Conservation (phyloP, 1,284 basidiomycete species). For the Caloboletus firmus region DNA sequence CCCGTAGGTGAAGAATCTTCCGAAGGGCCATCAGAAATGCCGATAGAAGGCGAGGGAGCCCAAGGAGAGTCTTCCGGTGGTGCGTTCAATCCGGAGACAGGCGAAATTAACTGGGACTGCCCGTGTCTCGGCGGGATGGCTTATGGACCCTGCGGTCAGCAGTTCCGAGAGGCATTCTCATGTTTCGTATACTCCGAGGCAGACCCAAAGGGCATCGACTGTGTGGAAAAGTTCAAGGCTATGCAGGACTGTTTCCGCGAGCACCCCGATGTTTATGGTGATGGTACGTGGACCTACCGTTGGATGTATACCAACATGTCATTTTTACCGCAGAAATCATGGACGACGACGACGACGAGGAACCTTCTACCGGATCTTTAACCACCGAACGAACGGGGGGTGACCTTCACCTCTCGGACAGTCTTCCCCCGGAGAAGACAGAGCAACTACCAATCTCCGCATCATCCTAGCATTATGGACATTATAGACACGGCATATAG, state of each 20-base stretch:
- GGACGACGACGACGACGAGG: constrained; percentile 55
- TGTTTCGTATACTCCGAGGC: constrained; percentile 95
- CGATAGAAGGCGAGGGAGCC: constrained; percentile 28
- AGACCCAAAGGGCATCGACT: constrained; percentile 98
- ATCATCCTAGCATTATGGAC: constrained; percentile 24
- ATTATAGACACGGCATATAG: constrained; percentile 24
- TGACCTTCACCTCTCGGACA: constrained; percentile 4
- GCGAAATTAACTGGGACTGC: constrained; percentile 99
- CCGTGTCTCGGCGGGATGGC: constrained; percentile 99
- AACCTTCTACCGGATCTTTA: constrained; percentile 13
- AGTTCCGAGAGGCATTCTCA: constrained; percentile 96
- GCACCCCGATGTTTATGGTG: constrained; percentile 94
- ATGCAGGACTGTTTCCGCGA: constrained; percentile 99
- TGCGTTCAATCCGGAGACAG: constrained; percentile 89
- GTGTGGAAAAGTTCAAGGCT: constrained; percentile 94
- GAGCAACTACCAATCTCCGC: constrained; percentile 13
- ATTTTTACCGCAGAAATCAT: constrained; percentile 51
- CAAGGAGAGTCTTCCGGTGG: constrained; percentile 43
- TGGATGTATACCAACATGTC: constrained; percentile 1
- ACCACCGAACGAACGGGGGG: constrained; percentile 11
- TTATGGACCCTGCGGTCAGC: constrained; percentile 89
- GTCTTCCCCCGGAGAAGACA: constrained; percentile 6
- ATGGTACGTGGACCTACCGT: constrained; percentile 57
- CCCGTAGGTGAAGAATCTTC: constrained; percentile 2
- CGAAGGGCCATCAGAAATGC: constrained; percentile 5